Base-by-base conservation (phyloP, 768 basidiomycete genomes). In the Russula abietina region DNA sequence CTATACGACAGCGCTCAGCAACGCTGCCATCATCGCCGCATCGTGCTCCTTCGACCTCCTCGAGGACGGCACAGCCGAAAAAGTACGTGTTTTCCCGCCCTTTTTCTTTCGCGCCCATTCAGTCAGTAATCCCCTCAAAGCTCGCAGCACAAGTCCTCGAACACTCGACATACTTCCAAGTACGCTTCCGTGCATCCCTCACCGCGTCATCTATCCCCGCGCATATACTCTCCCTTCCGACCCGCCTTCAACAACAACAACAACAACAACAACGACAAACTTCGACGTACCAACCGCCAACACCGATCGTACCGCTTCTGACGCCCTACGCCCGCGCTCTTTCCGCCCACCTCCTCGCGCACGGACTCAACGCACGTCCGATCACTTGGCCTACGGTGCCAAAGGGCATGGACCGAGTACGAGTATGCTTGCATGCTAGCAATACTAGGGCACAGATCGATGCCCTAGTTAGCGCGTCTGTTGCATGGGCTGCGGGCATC, bases 361-460 rank as follows among this genome's bases (percentile, higher is more conserved):
- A 67, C 2, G 81, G 81, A 1, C 80, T 89, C 69, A 85, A 86
- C 67, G 88, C 87, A 0, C 83, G 87, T 3, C 85, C 89, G 4
- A 92, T 93, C 46, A 85, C 83, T 11, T 88, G 87, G 78, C 95
- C 96, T 0, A 97, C 94, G 0, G 94, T 97, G 0, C 92, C 94
- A 0, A 87, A 86, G 57, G 93, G 91, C 10, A 82, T 81, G 62
- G 89, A 94, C 64, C 82, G 94, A 19, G 87, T 98, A 2, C 75
- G 95, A 3, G 82, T 98, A n/a, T 98, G 95, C 72, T 69, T 98
- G 30, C 90, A 94, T 69, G 85, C 93, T 0, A 84, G 80, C 1
- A 92, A 95, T 69, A 83, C 84, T 36, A 61, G 69, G 2, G 78
- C 75, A 43, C 86, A 95, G 32, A 78, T 96, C 4, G 80, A 83